Evolutionary conservation across 495 filamentous ascomycete genomes (phyloP).

Genomic region (Aspergillus incahuasiensis): DNA sequence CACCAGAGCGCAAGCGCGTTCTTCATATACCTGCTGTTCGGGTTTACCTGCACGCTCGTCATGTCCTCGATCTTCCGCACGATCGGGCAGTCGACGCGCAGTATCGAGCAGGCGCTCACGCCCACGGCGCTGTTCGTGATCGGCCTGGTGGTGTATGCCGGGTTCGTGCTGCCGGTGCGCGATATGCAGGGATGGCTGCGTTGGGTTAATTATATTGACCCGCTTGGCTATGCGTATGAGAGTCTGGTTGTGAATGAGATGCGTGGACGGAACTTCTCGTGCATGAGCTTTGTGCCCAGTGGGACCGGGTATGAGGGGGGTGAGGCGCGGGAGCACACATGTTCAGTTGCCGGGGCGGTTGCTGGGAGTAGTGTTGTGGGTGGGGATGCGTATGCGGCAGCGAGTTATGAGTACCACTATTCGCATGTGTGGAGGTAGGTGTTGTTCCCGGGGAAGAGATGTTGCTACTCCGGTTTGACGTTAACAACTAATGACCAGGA

Average conservation of each 20-base stretch:
- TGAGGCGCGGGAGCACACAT: slow-evolving; percentile 28
- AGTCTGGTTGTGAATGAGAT: slow-evolving; percentile 57
- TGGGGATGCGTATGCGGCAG: slow-evolving; percentile 48
- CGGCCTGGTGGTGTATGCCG: slow-evolving; percentile 47
- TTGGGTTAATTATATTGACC: slow-evolving; percentile 50
- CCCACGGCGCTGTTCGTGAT: slow-evolving; percentile 45
- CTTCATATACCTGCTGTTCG: slow-evolving; percentile 58
- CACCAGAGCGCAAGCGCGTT: slow-evolving; percentile 44
- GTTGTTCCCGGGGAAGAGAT: slow-evolving; percentile 42
- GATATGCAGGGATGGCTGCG: slow-evolving; percentile 52
- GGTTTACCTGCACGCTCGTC: slow-evolving; percentile 50
- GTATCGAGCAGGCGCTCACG: slow-evolving; percentile 39
- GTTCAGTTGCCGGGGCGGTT: slow-evolving; percentile 49
- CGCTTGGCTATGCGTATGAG: slow-evolving; percentile 48
- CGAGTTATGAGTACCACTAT: slow-evolving; percentile 50
- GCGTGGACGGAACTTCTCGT: slow-evolving; percentile 47
- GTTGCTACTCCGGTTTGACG: slow-evolving; percentile 58
- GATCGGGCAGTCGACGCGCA: slow-evolving; percentile 43
- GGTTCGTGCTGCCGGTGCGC: slow-evolving; percentile 43
- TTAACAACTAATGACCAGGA: slow-evolving; percentile 26
- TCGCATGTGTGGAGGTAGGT: slow-evolving; percentile 33
- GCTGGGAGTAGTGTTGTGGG: slow-evolving; percentile 42
- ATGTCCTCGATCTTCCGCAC: slow-evolving; percentile 56
- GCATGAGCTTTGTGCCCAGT: slow-evolving; percentile 41
- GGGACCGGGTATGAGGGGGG: neutral